Conservation (phyloP, 441 rosid species). For the California macrophylla region DNA sequence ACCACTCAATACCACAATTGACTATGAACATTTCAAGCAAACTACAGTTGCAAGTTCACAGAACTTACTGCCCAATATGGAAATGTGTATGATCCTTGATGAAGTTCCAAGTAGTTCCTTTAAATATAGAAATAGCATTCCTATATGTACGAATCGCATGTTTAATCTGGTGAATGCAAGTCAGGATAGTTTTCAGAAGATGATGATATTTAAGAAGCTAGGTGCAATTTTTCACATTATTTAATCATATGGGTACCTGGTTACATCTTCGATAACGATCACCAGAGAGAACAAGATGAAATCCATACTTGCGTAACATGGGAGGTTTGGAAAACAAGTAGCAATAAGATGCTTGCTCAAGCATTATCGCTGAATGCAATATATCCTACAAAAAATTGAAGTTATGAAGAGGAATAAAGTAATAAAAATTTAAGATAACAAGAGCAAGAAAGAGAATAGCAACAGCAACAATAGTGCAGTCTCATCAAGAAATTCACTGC, state of each 20-base stretch:
- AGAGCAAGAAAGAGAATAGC: constrained; percentile 14
- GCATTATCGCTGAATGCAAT: constrained; percentile 90
- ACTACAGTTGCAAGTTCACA: constrained; percentile 18
- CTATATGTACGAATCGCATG: constrained; percentile 89
- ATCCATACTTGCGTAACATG: constrained; percentile 94
- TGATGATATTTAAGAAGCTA: constrained; percentile 14
- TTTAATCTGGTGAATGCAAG: constrained; percentile 48
- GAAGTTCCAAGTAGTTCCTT: constrained; percentile 77
- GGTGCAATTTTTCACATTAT: constrained; percentile 11
- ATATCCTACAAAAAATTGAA: constrained; percentile 47
- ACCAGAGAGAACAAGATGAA: constrained; percentile 96
- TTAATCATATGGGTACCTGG: constrained; percentile 51
- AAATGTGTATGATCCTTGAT: constrained; percentile 94
- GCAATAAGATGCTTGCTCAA: constrained; percentile 99
- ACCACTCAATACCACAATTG: constrained; percentile 14
- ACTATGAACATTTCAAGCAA: constrained; percentile 7
- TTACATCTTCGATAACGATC: constrained; percentile 87
- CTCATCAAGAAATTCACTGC: constrained; percentile 18
- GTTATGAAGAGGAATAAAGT: neutral
- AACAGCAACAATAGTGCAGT: constrained; percentile 5
- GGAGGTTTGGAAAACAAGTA: constrained; percentile 78
- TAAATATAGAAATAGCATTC: constrained; percentile 78
- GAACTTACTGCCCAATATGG: constrained; percentile 90
- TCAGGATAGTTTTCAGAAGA: constrained; percentile 19
- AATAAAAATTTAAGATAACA: constrained; percentile 18